Evolutionary conservation across 176 grass and related monocot species (phyloP), one percentile per base, ranked within the genome.

Genomic region (Luzula sylvatica): DNA sequence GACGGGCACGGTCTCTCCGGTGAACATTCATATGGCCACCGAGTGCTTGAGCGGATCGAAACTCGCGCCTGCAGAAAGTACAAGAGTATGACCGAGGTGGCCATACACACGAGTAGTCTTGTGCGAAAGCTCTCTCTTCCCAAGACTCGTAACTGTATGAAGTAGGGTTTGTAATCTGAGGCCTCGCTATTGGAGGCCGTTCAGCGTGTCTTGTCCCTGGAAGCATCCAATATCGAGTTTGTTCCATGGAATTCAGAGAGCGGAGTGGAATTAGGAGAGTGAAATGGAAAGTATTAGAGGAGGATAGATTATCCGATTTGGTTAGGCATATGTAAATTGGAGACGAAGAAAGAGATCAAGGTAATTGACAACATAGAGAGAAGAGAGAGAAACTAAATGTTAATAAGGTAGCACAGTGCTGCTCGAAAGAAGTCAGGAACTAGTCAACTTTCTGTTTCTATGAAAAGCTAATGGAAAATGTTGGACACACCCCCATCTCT

Each of bases 11-110:
- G 50, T 88, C 84, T 46, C 84, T 75, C 52, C 84, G 84, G 55
- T 88, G 84, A 24, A 88, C 84, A 32, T 83, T 83, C 80, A 83
- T 83, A 68, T 83, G 80, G 16, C 80, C 80, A 23, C 80, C 80
- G 35, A 83, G 67, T 15, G 80, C 80, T 60, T 83, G 80, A 15
- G 80, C 80, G 3, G 84, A 88, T 20, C 84, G 79, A 58, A 88
- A 88, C 68, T 88, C 78, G 6, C 84, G 68, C 4, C 66, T 53
- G 32, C 84, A 88, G 58, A 88, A 88, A 51, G 70, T 88, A 65
- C 84, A 88, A 0, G 78, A 61, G 74, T 88, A 88, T 28, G 78
- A 88, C 39, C 84, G 61, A 68, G 84, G 84, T 30, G 84, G 84
- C 84, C 84, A 88, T 38, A 81, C 72, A 53, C 78, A 75, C 32